These are phyloP conservation scores for Gynochthodes officinalis DNA, from an alignment of 257 asterid genomes.

Conservation along the genomic window DNA sequence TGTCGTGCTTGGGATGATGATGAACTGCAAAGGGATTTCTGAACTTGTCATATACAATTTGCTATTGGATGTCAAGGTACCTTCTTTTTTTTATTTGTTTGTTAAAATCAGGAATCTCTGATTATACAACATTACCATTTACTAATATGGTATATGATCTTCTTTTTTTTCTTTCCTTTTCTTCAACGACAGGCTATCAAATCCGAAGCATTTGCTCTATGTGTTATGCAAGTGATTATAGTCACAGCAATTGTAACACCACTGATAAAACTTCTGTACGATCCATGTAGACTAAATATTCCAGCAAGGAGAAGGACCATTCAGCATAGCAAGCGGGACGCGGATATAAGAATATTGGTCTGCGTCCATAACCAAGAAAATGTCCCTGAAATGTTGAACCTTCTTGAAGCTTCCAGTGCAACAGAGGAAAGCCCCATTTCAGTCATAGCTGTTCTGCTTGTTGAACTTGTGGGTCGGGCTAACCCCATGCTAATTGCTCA, in stretches of 20 bases:
- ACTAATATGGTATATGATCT: neutral
- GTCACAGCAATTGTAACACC: constrained; percentile 59
- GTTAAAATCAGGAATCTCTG: no score
- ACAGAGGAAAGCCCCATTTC: constrained; percentile 54
- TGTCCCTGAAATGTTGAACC: constrained; percentile 53
- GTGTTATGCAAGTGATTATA: constrained; percentile 44
- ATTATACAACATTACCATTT: no score
- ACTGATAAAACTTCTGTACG: constrained; percentile 41
- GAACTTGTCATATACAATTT: constrained; percentile 65
- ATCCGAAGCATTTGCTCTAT: constrained; percentile 49
- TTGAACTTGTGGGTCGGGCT: constrained; percentile 68
- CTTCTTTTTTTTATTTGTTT: no score
- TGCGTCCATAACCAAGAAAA: constrained; percentile 59
- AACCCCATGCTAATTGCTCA: constrained; percentile 69
- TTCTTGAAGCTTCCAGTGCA: constrained; percentile 68
- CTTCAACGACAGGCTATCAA: constrained; percentile 40
- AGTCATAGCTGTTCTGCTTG: constrained; percentile 57
- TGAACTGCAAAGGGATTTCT: constrained; percentile 52
- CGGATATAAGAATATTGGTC: constrained; percentile 55
- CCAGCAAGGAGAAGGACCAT: constrained; percentile 50
- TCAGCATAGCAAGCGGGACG: constrained; percentile 50
- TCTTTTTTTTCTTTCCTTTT: neutral
- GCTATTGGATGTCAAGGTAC: constrained; percentile 49
- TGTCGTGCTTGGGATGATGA: constrained; percentile 57
- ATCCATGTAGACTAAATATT: constrained; percentile 33